Evolutionary conservation across 2,329 filamentous ascomycete genomes (phyloP), one percentile per base, ranked within the genome.

Genomic region (Pseudogymnoascus sp.): DNA sequence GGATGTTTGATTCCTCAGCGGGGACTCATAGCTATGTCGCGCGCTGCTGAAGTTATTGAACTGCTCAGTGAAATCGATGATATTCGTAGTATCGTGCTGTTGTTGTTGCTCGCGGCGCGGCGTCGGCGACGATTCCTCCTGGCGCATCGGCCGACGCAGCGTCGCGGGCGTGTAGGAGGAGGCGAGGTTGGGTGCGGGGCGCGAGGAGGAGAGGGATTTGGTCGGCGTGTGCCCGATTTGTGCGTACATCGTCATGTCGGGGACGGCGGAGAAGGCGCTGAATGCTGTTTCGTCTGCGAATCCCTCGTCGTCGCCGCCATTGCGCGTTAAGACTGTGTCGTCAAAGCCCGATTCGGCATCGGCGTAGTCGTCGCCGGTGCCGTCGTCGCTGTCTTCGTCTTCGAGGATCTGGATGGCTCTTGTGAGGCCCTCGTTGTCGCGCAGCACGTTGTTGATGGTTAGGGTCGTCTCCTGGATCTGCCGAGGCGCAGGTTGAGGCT

Each of bases 1-100:
- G 62, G 60, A 71, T 62, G 62, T 72, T 71, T 19, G 69, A 63
- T 45, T 45, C 10, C 41, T 11, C 16, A 45, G 19, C 2, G 41
- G 54, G 8, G 54, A 60, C 7, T 37, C 36, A 34, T 62, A 62
- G 25, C 39, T 37, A 34, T 62, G 60, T 4, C 60, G 14, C n/a
- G 25, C n/a, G n/a, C 4, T 79, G 28, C 77, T 77, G 64, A 84
- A 81, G 10, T 80, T 79, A 68, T 85, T 84, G 65, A 88, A 81
- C 70, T 92, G 90, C 65, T 95, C 90, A 0, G 92, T 96, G 70
- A 97, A 96, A 73, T 98, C 95, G 51, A 96, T 82, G 36, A 96
- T 81, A 71, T 90, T 96, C 14, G 90, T 89, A 3, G 89, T 90
- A 71, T 89, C 83, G 63, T 65, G 62, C 10, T 14, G 70, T 68